A percentile compares a stretch with the other conserved stretches of the same genome.
Evolutionary conservation across 2,329 filamentous ascomycete genomes (phyloP).

Genomic region (Coniochaeta pulveracea): DNA sequence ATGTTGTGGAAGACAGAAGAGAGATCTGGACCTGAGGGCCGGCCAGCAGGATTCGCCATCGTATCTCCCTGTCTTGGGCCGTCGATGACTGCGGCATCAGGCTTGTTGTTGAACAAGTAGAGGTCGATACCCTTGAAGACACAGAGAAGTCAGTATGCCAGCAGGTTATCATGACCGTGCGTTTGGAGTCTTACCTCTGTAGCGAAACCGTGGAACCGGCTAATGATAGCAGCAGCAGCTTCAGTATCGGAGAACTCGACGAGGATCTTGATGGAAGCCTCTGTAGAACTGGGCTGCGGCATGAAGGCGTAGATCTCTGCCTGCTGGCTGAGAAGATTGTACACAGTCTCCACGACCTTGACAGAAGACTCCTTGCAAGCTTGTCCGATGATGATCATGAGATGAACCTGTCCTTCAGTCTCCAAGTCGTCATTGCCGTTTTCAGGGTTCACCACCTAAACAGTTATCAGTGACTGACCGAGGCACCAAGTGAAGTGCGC

Average conservation of each 20-base stretch:
- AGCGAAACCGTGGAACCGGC: slow-evolving; percentile 25
- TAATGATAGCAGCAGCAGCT: slow-evolving; percentile 27
- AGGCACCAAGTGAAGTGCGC: not conserved
- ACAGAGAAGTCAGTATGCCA: no score
- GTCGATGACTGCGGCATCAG: not conserved
- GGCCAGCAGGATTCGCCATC: slow-evolving; percentile 5
- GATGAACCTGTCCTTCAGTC: slow-evolving; percentile 43
- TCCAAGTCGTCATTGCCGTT: slow-evolving; percentile 20
- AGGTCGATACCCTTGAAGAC: slow-evolving; percentile 5
- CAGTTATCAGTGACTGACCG: slow-evolving; percentile 6
- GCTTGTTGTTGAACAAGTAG: slow-evolving; percentile 2
- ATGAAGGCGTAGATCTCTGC: slow-evolving; percentile 43
- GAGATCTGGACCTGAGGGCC: not conserved
- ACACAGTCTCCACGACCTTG: slow-evolving; percentile 19
- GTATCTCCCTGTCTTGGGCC: slow-evolving; percentile 4
- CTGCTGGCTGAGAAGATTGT: slow-evolving; percentile 29
- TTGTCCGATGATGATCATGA: slow-evolving; percentile 30
- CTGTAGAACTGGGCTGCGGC: slow-evolving; percentile 19
- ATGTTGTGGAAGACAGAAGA: slow-evolving; percentile 1
- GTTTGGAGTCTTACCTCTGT: slow-evolving; percentile 27
- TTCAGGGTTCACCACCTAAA: slow-evolving; percentile 17
- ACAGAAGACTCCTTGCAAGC: slow-evolving; percentile 4
- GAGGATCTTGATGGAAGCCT: slow-evolving; percentile 27
- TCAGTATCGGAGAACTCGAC: slow-evolving; percentile 42
- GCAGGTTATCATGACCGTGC: no score